Evolutionary conservation across 2,329 filamentous ascomycete genomes (phyloP).

Genomic region (Keithomyces neogunnii): DNA sequence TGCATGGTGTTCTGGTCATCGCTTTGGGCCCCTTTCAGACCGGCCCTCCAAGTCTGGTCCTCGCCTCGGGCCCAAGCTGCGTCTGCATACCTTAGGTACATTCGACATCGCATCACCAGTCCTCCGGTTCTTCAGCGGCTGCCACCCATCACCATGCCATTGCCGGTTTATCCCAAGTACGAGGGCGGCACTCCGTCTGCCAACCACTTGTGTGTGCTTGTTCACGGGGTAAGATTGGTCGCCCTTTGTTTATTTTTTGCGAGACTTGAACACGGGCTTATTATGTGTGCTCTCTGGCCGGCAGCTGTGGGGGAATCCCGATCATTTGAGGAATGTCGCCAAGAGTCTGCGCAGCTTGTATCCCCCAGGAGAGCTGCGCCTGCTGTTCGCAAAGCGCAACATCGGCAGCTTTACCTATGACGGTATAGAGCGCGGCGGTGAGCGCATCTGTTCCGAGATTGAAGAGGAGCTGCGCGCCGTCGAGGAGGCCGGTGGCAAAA

Average conservation of each 20-base stretch:
- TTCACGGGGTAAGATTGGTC: slow-evolving; percentile 56
- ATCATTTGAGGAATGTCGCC: slow-evolving; percentile 61
- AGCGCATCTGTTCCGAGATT: slow-evolving; percentile 59
- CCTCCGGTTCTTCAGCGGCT: slow-evolving; percentile 1
- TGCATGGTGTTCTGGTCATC: slow-evolving; percentile 8
- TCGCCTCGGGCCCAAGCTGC: slow-evolving; percentile 18
- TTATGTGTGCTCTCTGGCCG: neutral
- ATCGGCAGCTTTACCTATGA: slow-evolving; percentile 65
- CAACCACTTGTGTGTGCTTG: slow-evolving; percentile 67
- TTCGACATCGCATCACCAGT: slow-evolving; percentile 7
- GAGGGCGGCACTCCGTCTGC: slow-evolving; percentile 45
- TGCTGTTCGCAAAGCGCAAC: slow-evolving; percentile 66
- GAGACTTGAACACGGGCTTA: neutral
- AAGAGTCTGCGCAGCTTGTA: slow-evolving; percentile 54
- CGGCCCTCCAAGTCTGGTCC: slow-evolving; percentile 6
- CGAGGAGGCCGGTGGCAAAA: slow-evolving; percentile 54
- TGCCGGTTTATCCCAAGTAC: slow-evolving; percentile 18
- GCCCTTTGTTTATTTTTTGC: neutral
- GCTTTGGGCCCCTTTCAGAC: slow-evolving; percentile 7
- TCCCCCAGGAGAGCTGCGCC: slow-evolving; percentile 54
- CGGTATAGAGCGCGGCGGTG: slow-evolving; percentile 59
- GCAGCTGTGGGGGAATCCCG: slow-evolving; percentile 71
- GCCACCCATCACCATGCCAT: slow-evolving; percentile 6
- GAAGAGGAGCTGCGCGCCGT: slow-evolving; percentile 52
- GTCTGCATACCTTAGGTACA: slow-evolving; percentile 3